phyloP scores from a whole-genome alignment of 768 basidiomycete genomes.

The Boletus rufocinnamomeus region DNA sequence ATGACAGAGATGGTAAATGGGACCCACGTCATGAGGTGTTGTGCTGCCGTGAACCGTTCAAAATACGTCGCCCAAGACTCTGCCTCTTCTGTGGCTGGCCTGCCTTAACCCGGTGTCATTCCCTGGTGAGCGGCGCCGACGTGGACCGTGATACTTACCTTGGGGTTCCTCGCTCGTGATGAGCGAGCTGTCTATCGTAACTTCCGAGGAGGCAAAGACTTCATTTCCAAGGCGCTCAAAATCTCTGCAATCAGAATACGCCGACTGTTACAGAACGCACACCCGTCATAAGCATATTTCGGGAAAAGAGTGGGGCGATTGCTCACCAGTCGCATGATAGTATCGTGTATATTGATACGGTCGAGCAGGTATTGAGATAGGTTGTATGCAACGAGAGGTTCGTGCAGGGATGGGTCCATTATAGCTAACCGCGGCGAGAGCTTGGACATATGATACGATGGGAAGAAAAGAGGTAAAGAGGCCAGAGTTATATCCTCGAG shows the following conservation, averaged over 20 bases:
- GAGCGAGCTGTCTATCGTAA: slow-evolving; percentile 26
- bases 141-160: slow-evolving; percentile 5
- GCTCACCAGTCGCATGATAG: slow-evolving; percentile 29
- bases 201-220: slow-evolving; percentile 28
- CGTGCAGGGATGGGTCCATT: slow-evolving; percentile 14
- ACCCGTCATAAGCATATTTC: not conserved
- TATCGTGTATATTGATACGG: slow-evolving; percentile 31
- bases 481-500: slow-evolving; percentile 13
- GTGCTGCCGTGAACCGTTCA: slow-evolving; percentile 25
- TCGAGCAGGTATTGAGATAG: slow-evolving; percentile 28
- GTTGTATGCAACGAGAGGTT: slow-evolving; percentile 16
- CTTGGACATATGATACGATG: not conserved
- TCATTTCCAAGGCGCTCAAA: slow-evolving; percentile 30
- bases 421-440: not conserved
- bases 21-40: slow-evolving; percentile 29
- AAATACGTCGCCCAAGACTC: slow-evolving; percentile 25
- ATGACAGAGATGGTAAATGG: not conserved
- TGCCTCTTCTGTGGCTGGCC: slow-evolving; percentile 19
- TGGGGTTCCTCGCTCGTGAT: slow-evolving; percentile 23
- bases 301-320: not conserved
- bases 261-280: slow-evolving; percentile 12
- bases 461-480: not conserved
- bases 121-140: not conserved
- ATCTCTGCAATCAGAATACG: slow-evolving; percentile 29
- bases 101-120: slow-evolving; percentile 16